Evolutionary conservation across 768 basidiomycete genomes (phyloP).

Genomic region (Agaricus subrufescens): DNA sequence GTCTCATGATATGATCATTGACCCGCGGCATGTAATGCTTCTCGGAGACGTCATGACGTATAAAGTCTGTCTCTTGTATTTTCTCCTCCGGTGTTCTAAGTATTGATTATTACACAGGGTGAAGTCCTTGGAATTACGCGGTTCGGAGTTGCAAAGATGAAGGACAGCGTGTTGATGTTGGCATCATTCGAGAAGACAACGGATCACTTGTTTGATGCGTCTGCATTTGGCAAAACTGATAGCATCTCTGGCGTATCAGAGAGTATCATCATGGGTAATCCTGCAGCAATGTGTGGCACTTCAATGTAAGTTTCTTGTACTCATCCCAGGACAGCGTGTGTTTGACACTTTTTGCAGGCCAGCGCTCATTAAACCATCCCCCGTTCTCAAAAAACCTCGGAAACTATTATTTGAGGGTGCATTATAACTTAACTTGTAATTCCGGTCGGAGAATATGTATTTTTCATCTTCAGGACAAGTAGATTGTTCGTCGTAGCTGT

Average conservation of each 20-base stretch:
- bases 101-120: constrained; percentile 48
- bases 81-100: not conserved
- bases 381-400: constrained; percentile 43
- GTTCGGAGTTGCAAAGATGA: constrained; percentile 99
- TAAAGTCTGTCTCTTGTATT: constrained; percentile 52
- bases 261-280: constrained; percentile 99
- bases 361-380: constrained; percentile 40
- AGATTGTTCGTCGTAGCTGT: not conserved
- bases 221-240: constrained; percentile 94
- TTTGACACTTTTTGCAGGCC: constrained; percentile 31
- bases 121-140: constrained; percentile 98
- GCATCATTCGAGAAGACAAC: constrained; percentile 99
- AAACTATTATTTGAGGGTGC: constrained; percentile 46
- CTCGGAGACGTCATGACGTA: constrained; percentile 98
- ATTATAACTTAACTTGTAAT: constrained; percentile 20
- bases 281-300: constrained; percentile 90
- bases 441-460: not conserved
- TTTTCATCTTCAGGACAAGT: not conserved
- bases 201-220: constrained; percentile 97
- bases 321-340: not conserved
- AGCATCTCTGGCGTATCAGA: constrained; percentile 96
- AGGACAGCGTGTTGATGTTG: constrained; percentile 97
- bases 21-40: constrained; percentile 97
- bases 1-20: constrained; percentile 96
- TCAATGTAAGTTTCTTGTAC: constrained; percentile 62